phyloP scores from a whole-genome alignment of 2,329 filamentous ascomycete genomes.

The Clathrospora elynae region DNA sequence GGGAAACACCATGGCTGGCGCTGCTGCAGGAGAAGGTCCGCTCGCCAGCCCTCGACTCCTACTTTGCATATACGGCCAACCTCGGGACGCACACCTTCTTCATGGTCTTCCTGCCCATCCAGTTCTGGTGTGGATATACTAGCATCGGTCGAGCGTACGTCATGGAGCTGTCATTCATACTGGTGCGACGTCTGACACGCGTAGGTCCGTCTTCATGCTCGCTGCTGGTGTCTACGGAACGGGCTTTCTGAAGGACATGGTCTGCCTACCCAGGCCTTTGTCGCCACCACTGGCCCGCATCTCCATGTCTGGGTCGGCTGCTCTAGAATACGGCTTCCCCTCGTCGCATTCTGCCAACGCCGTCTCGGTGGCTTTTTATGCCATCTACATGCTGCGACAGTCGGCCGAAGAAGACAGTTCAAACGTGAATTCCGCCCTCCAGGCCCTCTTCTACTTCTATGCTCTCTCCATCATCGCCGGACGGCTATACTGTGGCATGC shows the following conservation, averaged over 20 bases:
- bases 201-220: constrained; percentile 61
- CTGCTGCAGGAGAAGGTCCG: constrained; percentile 80
- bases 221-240: constrained; percentile 71
- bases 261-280: constrained; percentile 87
- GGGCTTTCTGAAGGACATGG: constrained; percentile 91
- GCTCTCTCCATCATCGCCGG: constrained; percentile 87
- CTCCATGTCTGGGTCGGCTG: constrained; percentile 94
- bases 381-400: constrained; percentile 70
- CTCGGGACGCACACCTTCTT: constrained; percentile 98
- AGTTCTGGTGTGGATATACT: constrained; percentile 95
- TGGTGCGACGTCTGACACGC: constrained; percentile 24
- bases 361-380: constrained; percentile 89
- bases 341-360: constrained; percentile 98
- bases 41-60: constrained; percentile 85
- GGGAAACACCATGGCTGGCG: constrained; percentile 94
- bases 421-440: constrained; percentile 65
- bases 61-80: constrained; percentile 96
- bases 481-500: constrained; percentile 96
- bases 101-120: constrained; percentile 90
- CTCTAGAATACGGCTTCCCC: constrained; percentile 95
- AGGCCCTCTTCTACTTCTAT: constrained; percentile 79
- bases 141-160: constrained; percentile 84
- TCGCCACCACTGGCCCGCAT: constrained; percentile 92
- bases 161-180: constrained; percentile 9
- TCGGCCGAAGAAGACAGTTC: constrained; percentile 67